A percentile compares a stretch with the other conserved stretches of the same genome.
Conservation (phyloP, 768 basidiomycete genomes). For the Royoungia palumana region DNA sequence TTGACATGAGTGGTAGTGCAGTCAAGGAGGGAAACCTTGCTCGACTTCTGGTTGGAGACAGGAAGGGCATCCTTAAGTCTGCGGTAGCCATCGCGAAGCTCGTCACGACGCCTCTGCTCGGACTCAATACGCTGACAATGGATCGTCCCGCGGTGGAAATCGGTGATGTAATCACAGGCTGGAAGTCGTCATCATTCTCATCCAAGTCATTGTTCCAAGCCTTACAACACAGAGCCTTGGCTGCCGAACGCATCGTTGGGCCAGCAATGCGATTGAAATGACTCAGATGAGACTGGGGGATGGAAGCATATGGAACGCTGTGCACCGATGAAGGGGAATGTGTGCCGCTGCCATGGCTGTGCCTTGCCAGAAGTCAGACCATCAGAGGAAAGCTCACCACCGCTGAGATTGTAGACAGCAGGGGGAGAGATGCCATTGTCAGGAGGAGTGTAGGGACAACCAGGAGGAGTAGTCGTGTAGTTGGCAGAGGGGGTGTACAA, state of each 20-base stretch:
- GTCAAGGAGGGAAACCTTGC: too few species aligned
- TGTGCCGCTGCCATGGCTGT: conserved; percentile 73
- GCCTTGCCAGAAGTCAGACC: conserved; percentile 58
- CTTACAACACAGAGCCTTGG: conserved; percentile 47
- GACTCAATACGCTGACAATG: conserved; percentile 92
- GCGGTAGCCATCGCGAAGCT: too few species aligned
- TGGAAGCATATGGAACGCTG: conserved; percentile 58
- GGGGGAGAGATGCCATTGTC: conserved; percentile 68
- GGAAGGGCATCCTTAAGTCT: too few species aligned
- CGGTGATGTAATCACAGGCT: conserved; percentile 60
- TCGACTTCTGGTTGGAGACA: too few species aligned
- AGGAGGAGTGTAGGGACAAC: too few species aligned
- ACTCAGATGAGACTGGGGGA: conserved; percentile 73
- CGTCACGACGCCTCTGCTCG: conserved; percentile 87
- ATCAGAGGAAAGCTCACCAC: conserved; percentile 71
- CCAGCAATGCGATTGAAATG: conserved; percentile 71
- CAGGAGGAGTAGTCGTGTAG: conserved; percentile 49
- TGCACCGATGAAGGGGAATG: too few species aligned
- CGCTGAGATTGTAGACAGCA: conserved; percentile 66
- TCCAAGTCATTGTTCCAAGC: conserved; percentile 64
- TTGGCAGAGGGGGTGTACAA: conserved; percentile 52
- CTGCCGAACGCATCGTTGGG: conserved; percentile 49
- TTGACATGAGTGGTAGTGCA: too few species aligned
- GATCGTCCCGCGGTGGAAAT: conserved; percentile 84
- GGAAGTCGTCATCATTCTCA: conserved; percentile 72